Conservation (phyloP, 768 basidiomycete genomes). For the Mrakia frigida region DNA sequence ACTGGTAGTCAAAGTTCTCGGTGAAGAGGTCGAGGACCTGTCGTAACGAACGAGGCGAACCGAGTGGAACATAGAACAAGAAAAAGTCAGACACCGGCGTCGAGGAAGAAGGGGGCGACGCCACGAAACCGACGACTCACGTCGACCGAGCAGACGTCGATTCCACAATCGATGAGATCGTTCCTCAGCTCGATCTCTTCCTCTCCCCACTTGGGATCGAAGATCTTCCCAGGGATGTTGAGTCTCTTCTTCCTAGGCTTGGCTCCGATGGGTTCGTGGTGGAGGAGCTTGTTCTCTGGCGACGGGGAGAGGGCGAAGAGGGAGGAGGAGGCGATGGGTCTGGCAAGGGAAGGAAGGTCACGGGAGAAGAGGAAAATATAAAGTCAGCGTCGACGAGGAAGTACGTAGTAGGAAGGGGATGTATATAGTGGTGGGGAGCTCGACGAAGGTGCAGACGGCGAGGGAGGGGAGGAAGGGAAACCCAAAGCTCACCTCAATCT, state of each 20-base stretch:
- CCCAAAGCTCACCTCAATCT: slow-evolving; percentile 35
- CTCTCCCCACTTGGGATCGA: slow-evolving; percentile 31
- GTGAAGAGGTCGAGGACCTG: slow-evolving; percentile 94
- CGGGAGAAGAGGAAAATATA: too few species aligned
- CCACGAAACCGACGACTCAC: slow-evolving; percentile 46
- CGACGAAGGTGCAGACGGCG: too few species aligned
- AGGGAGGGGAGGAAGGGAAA: not conserved
- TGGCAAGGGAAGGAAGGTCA: not conserved
- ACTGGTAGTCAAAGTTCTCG: slow-evolving; percentile 96
- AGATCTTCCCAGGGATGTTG: slow-evolving; percentile 53
- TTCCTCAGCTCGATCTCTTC: slow-evolving; percentile 75
- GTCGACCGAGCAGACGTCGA: slow-evolving; percentile 92
- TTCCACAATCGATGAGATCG: slow-evolving; percentile 80
- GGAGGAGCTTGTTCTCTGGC: slow-evolving; percentile 46
- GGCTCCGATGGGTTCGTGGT: slow-evolving; percentile 71
- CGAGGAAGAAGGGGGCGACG: not conserved
- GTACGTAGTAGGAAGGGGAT: too few species aligned
- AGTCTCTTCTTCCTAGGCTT: slow-evolving; percentile 61
- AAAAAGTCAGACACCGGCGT: too few species aligned
- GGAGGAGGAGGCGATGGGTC: slow-evolving; percentile 31
- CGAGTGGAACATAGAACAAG: too few species aligned
- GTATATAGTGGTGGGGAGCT: too few species aligned
- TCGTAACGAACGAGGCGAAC: not conserved
- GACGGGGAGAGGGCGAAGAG: slow-evolving; percentile 26
- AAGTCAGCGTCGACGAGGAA: not conserved